A percentile compares a stretch with the other conserved stretches of the same genome.
These are phyloP conservation scores for Nakazawaea siamensis DNA, from an alignment of 805 yeast species.

Conservation along the genomic window DNA sequence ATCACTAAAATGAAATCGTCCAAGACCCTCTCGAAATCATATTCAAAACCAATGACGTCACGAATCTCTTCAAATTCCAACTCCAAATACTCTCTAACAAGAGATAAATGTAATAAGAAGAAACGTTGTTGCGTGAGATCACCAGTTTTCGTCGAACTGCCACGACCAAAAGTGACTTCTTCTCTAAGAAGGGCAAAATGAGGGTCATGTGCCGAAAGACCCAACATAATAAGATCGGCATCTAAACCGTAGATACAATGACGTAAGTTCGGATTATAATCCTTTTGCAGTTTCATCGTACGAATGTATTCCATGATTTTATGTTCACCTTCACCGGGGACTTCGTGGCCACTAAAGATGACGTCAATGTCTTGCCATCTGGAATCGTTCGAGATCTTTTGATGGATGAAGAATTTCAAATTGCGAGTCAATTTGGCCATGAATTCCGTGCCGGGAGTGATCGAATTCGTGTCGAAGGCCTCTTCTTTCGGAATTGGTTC, in stretches of 20 bases:
- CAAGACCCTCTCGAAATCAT: constrained; percentile 78
- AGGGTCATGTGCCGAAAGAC: constrained; percentile 89
- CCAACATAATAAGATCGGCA: constrained; percentile 93
- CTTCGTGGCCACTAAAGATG: constrained; percentile 87
- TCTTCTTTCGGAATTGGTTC: constrained; percentile 71
- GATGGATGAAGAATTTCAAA: constrained; percentile 79
- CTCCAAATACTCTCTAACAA: constrained; percentile 85
- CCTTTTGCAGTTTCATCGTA: constrained; percentile 62
- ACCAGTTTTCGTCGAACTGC: constrained; percentile 18
- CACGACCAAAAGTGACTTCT: constrained; percentile 82
- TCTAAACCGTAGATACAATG: constrained; percentile 95
- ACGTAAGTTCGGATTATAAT: constrained; percentile 71
- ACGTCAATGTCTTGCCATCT: constrained; percentile 77
- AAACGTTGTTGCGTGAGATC: constrained; percentile 74
- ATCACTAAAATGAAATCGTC: constrained; percentile 90
- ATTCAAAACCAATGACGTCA: constrained; percentile 55
- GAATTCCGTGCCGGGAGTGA: constrained; percentile 95
- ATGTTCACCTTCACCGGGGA: constrained; percentile 98
- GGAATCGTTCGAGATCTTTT: constrained; percentile 78
- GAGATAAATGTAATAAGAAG: constrained; percentile 72
- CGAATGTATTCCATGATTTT: constrained; percentile 92
- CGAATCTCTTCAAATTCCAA: constrained; percentile 73
- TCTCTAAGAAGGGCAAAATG: constrained; percentile 91
- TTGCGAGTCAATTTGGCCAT: constrained; percentile 83
- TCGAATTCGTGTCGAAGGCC: constrained; percentile 86